phyloP scores from a whole-genome alignment of 768 basidiomycete genomes.

The Lentinula guzmanii region DNA sequence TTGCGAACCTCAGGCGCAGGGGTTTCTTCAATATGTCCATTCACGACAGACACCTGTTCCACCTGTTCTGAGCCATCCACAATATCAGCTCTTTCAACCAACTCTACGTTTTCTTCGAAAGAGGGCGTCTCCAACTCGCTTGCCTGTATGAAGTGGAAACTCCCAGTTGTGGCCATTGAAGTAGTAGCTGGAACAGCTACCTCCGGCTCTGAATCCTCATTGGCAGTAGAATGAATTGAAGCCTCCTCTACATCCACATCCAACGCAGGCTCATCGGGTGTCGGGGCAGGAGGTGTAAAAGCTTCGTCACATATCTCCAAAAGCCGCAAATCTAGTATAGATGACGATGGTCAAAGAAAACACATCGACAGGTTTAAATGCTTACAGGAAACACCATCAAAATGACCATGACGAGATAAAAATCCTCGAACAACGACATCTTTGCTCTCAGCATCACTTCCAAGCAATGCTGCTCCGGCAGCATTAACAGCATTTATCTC shows the following conservation, averaged over 20 bases:
- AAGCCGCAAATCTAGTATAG: constrained; percentile 49
- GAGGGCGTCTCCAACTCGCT: constrained; percentile 63
- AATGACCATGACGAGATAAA: constrained; percentile 50
- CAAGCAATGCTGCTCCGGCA: constrained; percentile 47
- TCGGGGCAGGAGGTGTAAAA: constrained; percentile 38
- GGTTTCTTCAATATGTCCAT: constrained; percentile 21
- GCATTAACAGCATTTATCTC: constrained; percentile 54
- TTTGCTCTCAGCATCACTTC: constrained; percentile 47
- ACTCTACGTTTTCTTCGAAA: constrained; percentile 50
- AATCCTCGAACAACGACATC: constrained; percentile 47
- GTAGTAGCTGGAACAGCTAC: constrained; percentile 31
- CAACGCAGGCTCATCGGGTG: constrained; percentile 32
- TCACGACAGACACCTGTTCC: constrained; percentile 22
- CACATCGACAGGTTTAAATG: constrained; percentile 3
- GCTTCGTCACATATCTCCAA: constrained; percentile 51
- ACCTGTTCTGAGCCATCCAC: constrained; percentile 15
- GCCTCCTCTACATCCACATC: constrained; percentile 13
- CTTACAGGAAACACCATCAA: constrained; percentile 63
- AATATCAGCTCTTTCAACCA: constrained; percentile 45
- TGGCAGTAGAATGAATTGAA: constrained; percentile 15
- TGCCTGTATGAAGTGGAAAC: constrained; percentile 78
- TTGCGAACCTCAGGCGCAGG: constrained; percentile 12
- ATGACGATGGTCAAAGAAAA: constrained; percentile 2
- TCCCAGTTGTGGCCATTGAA: constrained; percentile 34
- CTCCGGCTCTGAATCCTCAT: constrained; percentile 23